Evolutionary conservation across 2,329 filamentous ascomycete species (phyloP), one percentile per base, ranked within the genome.

Genomic region (Ophiostoma perfectum): DNA sequence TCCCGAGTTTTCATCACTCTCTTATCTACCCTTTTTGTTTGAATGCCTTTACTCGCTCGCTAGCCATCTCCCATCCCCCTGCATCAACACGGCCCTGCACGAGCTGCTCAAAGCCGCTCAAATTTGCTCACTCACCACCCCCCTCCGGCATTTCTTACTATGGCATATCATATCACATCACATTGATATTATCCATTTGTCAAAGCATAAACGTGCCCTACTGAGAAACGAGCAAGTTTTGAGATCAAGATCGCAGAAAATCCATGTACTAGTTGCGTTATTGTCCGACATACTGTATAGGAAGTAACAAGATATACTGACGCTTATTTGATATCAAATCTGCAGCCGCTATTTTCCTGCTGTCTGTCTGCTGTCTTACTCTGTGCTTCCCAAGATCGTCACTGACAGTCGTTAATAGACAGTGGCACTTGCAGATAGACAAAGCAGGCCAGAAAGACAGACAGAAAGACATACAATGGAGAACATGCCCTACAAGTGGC

Each of bases 401-500:
- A 27, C n/a, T 52, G n/a, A 52, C 49, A 52, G 49, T 18, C 49
- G 49, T 11, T 16, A 5, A 14, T 52, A n/a, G n/a, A n/a, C n/a
- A n/a, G n/a, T n/a, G n/a, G n/a, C n/a, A n/a, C n/a, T n/a, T n/a
- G n/a, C n/a, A n/a, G n/a, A n/a, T n/a, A n/a, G n/a, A n/a, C n/a
- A n/a, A n/a, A n/a, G n/a, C n/a, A n/a, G n/a, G n/a, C n/a, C n/a
- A n/a, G n/a, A n/a, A n/a, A n/a, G n/a, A n/a, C n/a, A n/a, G n/a
- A n/a, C n/a, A n/a, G n/a, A n/a, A n/a, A 39, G 27, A 27, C 55
- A 63, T 41, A 12, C 16, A n/a, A 67, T 68, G 62, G 62, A 68
- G 41, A 47, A 55, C 47, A 69, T n/a, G 63, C 65, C 65, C 65
- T 49, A 55, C n/a, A 41, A 60, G 42, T 81, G 80, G 79, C 77